Evolutionary conservation across 257 asterid species (phyloP), one percentile per base, ranked within the genome.

Genomic region (Capsicum rhomboideum): DNA sequence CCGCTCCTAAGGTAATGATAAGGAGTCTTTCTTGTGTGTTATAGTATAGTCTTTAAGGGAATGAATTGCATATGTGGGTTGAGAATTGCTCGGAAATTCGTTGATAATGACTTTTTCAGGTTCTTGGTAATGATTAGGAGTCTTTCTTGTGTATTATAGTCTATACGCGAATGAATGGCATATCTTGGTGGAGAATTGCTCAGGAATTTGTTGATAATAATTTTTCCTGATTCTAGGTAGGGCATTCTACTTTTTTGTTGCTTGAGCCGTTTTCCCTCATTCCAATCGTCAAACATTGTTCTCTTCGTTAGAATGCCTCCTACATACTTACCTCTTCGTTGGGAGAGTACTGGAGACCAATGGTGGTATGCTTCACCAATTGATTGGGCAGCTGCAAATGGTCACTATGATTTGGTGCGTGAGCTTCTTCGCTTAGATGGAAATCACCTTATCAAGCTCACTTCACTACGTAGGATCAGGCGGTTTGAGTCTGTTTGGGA

Each of bases 361-460:
- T 96, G 99, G 99, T 96, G 99, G 99, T 96, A 92, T 83, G 99
- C 98, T 26, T 92, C 98, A 59, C 99, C 99, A 46, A 92, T 96
- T 61, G 99, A 96, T 26, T 96, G 93, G 91, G 99, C 99, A 0
- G 98, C 98, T 17, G 99, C 99, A 29, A 96, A 94, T 83, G 99
- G 99, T 23, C 98, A 94, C 91, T 94, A 91, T 87, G 99, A 96
- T 42, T 64, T 94, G 55, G 98, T 94, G 56, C 88, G 94, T 7
- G 96, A 96, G 87, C 98, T 96, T 74, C 98, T 96, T 86, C 98
- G 95, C 68, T 91, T 96, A 44, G 99, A 96, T 69, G 97, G 93
- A 71, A 94, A 96, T 89, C 98, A 94, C 84, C 92, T 96, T 55
- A 94, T 94, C 79, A 89, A 94, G 50, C 95, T 96, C 37, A 92